Evolutionary conservation across 202 grass and related monocot species (phyloP), one percentile per base, ranked within the genome.

Genomic region (Alloteropsis angusta): DNA sequence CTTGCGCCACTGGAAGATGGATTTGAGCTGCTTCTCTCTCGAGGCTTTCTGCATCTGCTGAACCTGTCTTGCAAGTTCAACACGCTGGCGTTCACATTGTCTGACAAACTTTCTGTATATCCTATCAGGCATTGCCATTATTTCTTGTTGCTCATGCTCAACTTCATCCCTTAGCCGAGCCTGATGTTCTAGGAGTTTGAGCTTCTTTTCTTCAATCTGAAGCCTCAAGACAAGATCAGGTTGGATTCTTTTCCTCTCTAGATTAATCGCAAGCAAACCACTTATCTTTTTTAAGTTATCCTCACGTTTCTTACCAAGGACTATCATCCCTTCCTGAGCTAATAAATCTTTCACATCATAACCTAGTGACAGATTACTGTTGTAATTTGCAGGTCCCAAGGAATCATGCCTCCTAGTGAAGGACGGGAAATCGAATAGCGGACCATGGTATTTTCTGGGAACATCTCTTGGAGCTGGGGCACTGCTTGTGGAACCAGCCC

Each of bases 191-290:
- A 99, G 73, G 72, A 99, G 90, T 87, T 87, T 96, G 16, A 96
- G 84, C 75, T 99, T 99, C 58, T 92, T 99, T 88, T 99, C 96
- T 91, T 99, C 96, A 56, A 99, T 99, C 76, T 96, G 92, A 52
- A 99, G 86, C 67, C 90, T 85, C 65, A 99, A 84, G 45, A 99
- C 86, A 85, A 99, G 88, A 86, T 99, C 96, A 61, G 96, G 96
- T 71, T 68, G 84, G 37, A 99, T 99, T 68, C 92, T 94, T 85
- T 93, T 96, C 73, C 90, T 93, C 75, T 96, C 92, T 68, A 99
- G 65, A 74, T 99, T 99, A 75, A 96, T 85, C 50, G 92, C 80
- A 85, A 99, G 92, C 77, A 99, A 89, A 39, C 96, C 82, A 5
- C 84, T 99, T 26, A 99, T 99, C 86, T 99, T 99, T 81, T 89